Evolutionary conservation across 2,329 filamentous ascomycete genomes (phyloP), one percentile per base, ranked within the genome.

Genomic region (Parafenestella ontariensis): DNA sequence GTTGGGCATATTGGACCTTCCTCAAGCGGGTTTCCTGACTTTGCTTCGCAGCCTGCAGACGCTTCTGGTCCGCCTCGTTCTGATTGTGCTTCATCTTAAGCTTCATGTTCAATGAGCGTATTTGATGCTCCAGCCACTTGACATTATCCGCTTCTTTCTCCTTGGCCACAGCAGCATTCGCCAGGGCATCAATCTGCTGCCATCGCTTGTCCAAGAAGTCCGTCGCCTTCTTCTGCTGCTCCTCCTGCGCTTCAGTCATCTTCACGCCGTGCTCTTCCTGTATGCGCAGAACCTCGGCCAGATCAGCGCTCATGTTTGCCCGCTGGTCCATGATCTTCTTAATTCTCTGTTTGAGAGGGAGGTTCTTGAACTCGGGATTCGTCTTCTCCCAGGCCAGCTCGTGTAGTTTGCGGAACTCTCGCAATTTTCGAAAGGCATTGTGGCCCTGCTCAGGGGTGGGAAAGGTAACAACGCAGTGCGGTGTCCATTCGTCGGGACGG

Each of bases 401-500:
- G 66, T 86, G 84, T 54, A 86, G 79, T 61, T 79, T 76, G 13
- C 84, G 80, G 66, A 85, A 85, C 73, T 89, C 85, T 57, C 83
- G 83, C 46, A 89, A 79, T 58, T 83, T 81, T 45, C 81, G 78
- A 71, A 82, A 87, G 18, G 83, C 83, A 39, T 80, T 74, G 18
- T 86, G 79, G 48, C 85, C 85, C 54, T 76, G 71, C 11, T 68
- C 69, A 37, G 78, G 59, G 37, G 78, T 74, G 24, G 83, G 80
- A 61, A 88, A 85, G 57, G 82, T 80, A 44, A 87, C 76, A 23
- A 82, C 82, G 68, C 80, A 86, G 70, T 86, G 82, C 0, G 86
- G 85, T 13, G 76, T 76, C 86, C 86, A 89, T 69, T 86, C 78
- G 70, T 89, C 86, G 68, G 83, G 85, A 56, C 86, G 85, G 45